These are phyloP conservation scores for Lasiodiplodia citricola DNA, from an alignment of 2,329 filamentous ascomycete species.

Conservation along the genomic window DNA sequence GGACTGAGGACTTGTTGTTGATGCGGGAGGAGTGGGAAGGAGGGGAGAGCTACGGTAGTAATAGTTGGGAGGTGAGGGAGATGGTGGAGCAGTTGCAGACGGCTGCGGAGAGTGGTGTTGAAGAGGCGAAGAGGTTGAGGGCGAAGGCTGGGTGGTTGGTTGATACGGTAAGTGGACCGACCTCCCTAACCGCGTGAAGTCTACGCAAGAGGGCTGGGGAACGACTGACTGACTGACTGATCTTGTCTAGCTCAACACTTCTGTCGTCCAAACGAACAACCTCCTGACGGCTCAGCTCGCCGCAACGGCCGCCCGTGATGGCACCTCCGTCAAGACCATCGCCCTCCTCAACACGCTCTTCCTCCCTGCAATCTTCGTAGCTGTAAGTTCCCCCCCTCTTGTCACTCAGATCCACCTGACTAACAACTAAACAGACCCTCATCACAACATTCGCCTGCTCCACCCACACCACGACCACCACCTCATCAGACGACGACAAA, in stretches of 20 bases:
- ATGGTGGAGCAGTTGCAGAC: conserved; percentile 10
- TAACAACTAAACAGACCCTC: not conserved
- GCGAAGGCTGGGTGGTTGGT: conserved; percentile 1
- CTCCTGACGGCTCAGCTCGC: conserved; percentile 28
- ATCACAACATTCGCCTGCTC: conserved; percentile 18
- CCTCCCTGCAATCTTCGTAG: conserved; percentile 49
- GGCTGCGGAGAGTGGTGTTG: not conserved
- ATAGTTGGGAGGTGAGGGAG: not conserved
- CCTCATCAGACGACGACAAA: not conserved
- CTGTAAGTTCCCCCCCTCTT: conserved; percentile 29
- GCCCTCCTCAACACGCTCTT: conserved; percentile 49
- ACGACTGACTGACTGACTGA: not conserved
- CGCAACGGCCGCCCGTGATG: conserved; percentile 36
- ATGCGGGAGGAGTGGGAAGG: not conserved
- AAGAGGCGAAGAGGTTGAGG: not conserved
- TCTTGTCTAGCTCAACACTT: not conserved
- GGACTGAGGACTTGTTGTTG: not conserved
- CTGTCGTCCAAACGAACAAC: conserved; percentile 4
- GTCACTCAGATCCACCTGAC: not conserved
- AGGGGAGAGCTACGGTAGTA: not conserved
- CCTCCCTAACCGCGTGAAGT: not conserved
- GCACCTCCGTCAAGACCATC: conserved; percentile 46
- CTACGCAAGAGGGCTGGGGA: not conserved
- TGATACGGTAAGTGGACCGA: not conserved
- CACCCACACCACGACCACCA: not conserved